phyloP scores from a whole-genome alignment of 2,329 filamentous ascomycete genomes.

The Proliferodiscus dingleyae region DNA sequence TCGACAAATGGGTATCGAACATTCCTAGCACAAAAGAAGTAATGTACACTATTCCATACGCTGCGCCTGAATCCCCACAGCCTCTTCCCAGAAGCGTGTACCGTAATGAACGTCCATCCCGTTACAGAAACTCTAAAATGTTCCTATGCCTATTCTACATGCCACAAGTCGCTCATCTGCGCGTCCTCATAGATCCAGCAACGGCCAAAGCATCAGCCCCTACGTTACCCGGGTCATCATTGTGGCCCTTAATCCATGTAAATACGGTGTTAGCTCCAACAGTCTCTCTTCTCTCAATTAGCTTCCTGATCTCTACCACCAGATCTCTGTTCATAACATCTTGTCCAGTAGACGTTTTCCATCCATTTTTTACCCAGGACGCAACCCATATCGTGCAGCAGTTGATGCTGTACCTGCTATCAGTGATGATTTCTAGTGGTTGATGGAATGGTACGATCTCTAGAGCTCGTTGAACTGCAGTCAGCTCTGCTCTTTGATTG shows the following conservation, averaged over 20 bases:
- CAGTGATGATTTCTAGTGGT: constrained; percentile 73
- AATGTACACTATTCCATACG: background rate
- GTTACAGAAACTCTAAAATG: too few relatives aligned
- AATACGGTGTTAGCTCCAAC: constrained; percentile 63
- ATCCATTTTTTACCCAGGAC: constrained; percentile 71
- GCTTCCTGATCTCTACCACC: constrained; percentile 64
- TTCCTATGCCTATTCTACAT: too few relatives aligned
- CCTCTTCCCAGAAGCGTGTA: too few relatives aligned
- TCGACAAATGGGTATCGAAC: constrained; percentile 12
- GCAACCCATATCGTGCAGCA: constrained; percentile 81
- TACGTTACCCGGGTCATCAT: constrained; percentile 65
- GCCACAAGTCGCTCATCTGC: background rate
- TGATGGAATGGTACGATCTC: constrained; percentile 66
- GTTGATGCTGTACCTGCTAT: constrained; percentile 86
- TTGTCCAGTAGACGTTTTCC: constrained; percentile 67
- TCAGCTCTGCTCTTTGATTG: constrained; percentile 94
- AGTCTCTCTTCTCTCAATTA: constrained; percentile 64
- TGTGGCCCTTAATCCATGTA: constrained; percentile 88
- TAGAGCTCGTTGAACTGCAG: constrained; percentile 78
- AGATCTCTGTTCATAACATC: constrained; percentile 84
- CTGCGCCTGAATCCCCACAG: too few relatives aligned
- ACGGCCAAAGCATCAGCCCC: constrained; percentile 78
- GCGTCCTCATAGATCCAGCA: constrained; percentile 33
- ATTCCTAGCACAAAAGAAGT: background rate
- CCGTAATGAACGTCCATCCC: too few relatives aligned